These are phyloP conservation scores for Acanthamoeba culbertsoni DNA, from an alignment of 208 protist species.

Conservation along the genomic window DNA sequence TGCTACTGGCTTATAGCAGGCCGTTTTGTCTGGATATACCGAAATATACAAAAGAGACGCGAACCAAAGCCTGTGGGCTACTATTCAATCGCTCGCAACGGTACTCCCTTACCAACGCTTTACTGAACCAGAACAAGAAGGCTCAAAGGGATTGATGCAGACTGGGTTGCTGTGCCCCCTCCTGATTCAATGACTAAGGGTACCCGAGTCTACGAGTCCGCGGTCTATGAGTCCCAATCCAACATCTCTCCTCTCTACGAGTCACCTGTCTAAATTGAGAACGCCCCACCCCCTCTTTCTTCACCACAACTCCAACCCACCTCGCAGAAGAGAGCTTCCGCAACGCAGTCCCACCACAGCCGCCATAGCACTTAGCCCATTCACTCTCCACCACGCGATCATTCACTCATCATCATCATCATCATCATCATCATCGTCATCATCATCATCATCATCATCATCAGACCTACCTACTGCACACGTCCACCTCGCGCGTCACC, in stretches of 20 bases:
- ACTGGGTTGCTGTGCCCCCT: not conserved
- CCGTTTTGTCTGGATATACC: not conserved
- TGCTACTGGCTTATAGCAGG: slow-evolving; percentile 9
- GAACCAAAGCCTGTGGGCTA: not conserved
- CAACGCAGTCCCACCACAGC: not conserved
- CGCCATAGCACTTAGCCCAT: not conserved
- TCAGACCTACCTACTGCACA: not conserved
- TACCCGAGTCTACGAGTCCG: not conserved
- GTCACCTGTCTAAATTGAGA: not conserved
- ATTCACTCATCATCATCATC: not conserved
- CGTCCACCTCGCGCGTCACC: too few species aligned
- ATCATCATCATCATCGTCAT: not conserved
- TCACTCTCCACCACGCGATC: not conserved
- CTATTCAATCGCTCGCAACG: slow-evolving; percentile 15
- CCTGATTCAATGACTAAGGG: not conserved
- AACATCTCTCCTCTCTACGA: slow-evolving; percentile 28
- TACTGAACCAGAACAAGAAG: not conserved
- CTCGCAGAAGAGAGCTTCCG: not conserved
- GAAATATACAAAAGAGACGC: not conserved
- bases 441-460: not conserved
- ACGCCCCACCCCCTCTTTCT: not conserved
- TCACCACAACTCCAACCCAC: not conserved
- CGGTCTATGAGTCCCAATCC: not conserved
- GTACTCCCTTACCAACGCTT: not conserved
- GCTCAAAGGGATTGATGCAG: not conserved